Evolutionary conservation across 2,329 filamentous ascomycete genomes (phyloP), one percentile per base, ranked within the genome.

Genomic region (Paecilomyces variotii): DNA sequence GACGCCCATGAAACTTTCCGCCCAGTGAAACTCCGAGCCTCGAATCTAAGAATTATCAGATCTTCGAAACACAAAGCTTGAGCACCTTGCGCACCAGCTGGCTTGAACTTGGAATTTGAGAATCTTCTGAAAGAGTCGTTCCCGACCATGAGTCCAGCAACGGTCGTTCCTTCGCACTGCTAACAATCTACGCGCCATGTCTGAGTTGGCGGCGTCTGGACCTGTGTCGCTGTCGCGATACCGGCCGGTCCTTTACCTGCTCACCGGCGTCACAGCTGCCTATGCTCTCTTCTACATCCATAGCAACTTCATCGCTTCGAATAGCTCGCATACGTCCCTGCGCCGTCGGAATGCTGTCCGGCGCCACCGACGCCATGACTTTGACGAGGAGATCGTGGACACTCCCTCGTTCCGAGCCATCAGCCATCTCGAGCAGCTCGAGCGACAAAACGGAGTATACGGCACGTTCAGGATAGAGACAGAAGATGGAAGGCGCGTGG

Each of bases 391-490:
- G 14, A 57, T 70, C 53, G 53, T 53, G 24, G 66, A 73, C 26
- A 72, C 71, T 4, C 73, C 72, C 1, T 75, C 73, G 1, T 69
- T 68, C 45, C 68, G 67, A 49, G 73, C 74, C 9, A 75, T 77
- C 56, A 67, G 67, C 54, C 73, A 74, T 56, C 64, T 77, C 0
- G 74, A 75, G 55, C 68, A 72, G 53, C 64, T 76, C 4, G 75
- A 77, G 58, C 66, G 70, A 25, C 69, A 76, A 35, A 74, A 74
- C 59, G 70, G 72, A 45, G 70, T 75, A 10, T 77, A 77, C 51
- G 75, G 75, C 11, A 76, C 72, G 9, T 77, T 77, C 26, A 68
- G 73, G 11, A 74, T 77, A 49, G 74, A 76, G 58, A 74, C 74
- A 1, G 73, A 75, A 59, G 72, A 74, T 67, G 73, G 74, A 0